Percentiles rank a stretch among this genome's conserved stretches.
phyloP scores from a whole-genome alignment of 1,284 basidiomycete genomes.

The Testicularia cyperi region DNA sequence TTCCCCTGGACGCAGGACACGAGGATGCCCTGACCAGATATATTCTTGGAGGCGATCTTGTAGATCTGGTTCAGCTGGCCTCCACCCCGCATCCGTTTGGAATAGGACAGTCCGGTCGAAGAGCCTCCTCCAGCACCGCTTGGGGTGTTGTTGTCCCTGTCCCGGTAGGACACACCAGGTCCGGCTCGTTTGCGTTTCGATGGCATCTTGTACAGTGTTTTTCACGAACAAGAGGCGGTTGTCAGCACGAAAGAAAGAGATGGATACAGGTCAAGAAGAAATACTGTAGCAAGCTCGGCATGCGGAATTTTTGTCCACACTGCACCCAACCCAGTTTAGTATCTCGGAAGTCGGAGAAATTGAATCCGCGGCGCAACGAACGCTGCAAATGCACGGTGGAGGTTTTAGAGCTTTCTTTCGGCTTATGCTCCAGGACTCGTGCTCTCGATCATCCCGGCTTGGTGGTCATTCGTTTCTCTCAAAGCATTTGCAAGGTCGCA shows the following conservation, averaged over 20 bases:
- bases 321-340: too few relatives aligned
- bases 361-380: too few relatives aligned
- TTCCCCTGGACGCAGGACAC: constrained; percentile 46
- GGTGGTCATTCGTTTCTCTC: too few relatives aligned
- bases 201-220: constrained; percentile 7
- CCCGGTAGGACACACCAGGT: constrained; percentile 19
- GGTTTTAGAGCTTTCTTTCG: too few relatives aligned
- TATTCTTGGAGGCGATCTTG: constrained; percentile 17
- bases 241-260: background rate
- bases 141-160: too few relatives aligned
- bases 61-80: constrained; percentile 26
- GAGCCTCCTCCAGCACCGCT: background rate
- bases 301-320: too few relatives aligned
- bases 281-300: background rate
- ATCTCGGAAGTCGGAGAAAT: too few relatives aligned
- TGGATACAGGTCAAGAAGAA: background rate
- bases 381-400: background rate
- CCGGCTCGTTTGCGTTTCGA: constrained; percentile 35
- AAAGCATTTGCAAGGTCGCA: background rate
- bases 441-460: too few relatives aligned
- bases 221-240: too few relatives aligned
- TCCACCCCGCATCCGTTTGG: constrained; percentile 11
- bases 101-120: background rate
- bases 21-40: constrained; percentile 48
- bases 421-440: too few relatives aligned